Conservation (phyloP, 2,329 filamentous ascomycete species). For the Ceratocystis diversiconidia region DNA sequence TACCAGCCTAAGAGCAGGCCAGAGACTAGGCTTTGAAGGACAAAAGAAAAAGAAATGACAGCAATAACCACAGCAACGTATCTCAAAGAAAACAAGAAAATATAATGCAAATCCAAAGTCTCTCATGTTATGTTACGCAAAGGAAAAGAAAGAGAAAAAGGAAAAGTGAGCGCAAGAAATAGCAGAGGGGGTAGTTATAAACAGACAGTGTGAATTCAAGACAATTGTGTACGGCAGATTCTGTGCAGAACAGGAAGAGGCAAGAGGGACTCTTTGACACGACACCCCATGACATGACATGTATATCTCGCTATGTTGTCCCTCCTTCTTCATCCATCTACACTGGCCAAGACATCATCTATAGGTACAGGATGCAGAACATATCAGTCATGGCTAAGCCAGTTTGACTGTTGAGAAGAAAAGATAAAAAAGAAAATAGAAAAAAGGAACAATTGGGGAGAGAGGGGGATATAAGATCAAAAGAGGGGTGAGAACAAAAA, state of each 20-base stretch:
- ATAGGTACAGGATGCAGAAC: background rate
- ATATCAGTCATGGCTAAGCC: background rate
- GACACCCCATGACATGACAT: too few relatives aligned
- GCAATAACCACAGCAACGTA: background rate
- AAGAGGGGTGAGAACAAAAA: background rate
- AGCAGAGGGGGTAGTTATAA: background rate
- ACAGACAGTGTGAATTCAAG: background rate
- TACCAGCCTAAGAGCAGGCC: too few relatives aligned
- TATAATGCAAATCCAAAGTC: constrained; percentile 13
- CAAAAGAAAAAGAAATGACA: constrained; percentile 7
- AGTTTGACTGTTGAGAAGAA: too few relatives aligned
- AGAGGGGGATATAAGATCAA: too few relatives aligned
- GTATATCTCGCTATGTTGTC: background rate
- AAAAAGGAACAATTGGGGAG: background rate
- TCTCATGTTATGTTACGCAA: constrained; percentile 5
- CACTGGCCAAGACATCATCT: background rate
- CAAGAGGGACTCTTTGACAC: too few relatives aligned
- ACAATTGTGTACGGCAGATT: too few relatives aligned
- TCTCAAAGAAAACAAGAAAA: constrained; percentile 19
- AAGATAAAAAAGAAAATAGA: background rate
- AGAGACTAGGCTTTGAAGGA: background rate
- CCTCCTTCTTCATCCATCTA: background rate
- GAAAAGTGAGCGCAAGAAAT: constrained; percentile 8
- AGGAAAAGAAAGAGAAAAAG: constrained; percentile 16
- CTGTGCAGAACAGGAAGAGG: too few relatives aligned